phyloP scores from a whole-genome alignment of 306 rosid genomes.

The Prunus armeniaca region DNA sequence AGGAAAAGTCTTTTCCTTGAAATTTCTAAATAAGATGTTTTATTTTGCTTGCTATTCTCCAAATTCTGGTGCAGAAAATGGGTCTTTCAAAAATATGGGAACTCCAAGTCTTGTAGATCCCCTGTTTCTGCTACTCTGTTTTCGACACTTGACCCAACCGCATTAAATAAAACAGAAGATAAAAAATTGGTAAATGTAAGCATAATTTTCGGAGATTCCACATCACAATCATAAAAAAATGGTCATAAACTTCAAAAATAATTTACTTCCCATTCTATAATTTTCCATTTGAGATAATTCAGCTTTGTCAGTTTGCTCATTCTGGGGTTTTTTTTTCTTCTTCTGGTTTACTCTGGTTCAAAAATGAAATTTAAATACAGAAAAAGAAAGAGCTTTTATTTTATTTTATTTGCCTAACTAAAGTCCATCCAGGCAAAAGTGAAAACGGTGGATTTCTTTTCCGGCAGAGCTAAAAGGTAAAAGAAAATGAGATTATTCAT shows the following conservation, averaged over 20 bases:
- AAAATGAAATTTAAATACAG: background rate
- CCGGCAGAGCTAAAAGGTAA: background rate
- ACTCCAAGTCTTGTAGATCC: background rate
- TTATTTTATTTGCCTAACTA: background rate
- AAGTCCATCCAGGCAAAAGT: background rate
- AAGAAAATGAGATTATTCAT: background rate
- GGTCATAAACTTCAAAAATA: background rate
- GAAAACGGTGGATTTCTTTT: background rate
- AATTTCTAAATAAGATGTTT: too few relatives aligned
- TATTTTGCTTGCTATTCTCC: too few relatives aligned
- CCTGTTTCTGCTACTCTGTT: background rate
- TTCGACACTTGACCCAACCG: background rate
- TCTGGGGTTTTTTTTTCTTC: background rate
- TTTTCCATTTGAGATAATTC: background rate
- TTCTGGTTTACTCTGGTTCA: background rate
- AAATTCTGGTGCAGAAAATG: too few relatives aligned
- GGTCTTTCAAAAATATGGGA: too few relatives aligned
- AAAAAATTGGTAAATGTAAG: background rate
- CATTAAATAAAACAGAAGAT: background rate
- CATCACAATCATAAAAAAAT: background rate
- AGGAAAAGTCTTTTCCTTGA: too few relatives aligned
- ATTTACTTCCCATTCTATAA: too few relatives aligned
- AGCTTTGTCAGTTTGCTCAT: background rate
- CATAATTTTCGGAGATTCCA: slow-evolving; percentile 3
- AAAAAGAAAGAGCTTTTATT: background rate